phyloP scores from a whole-genome alignment of 1,284 basidiomycete genomes.

The Mycena citricolor region DNA sequence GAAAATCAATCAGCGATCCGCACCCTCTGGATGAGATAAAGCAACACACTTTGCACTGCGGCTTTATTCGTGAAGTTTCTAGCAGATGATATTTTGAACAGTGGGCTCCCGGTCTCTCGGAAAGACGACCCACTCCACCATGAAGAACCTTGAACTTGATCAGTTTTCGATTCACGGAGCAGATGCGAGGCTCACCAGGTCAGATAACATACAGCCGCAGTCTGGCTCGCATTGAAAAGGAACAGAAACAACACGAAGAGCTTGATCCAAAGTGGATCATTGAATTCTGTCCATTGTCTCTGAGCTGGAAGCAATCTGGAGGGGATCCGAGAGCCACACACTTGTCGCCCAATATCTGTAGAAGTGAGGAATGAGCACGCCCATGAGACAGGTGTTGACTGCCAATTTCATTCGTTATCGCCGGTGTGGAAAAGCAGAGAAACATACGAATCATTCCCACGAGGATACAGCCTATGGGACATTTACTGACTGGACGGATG shows the following conservation, averaged over 20 bases:
- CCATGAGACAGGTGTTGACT: conserved; percentile 9
- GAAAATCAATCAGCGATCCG: no score
- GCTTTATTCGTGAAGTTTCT: no score
- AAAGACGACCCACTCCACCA: no score
- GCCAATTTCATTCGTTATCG: no score
- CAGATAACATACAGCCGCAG: conserved; percentile 6
- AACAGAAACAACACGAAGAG: conserved; percentile 1
- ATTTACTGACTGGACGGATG: not conserved
- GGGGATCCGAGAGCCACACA: not conserved
- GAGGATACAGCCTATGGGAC: not conserved
- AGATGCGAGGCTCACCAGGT: conserved; percentile 1
- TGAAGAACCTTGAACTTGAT: not conserved
- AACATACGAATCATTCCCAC: conserved; percentile 6
- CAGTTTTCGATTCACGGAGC: no score
- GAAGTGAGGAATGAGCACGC: conserved; percentile 7
- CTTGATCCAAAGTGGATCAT: conserved; percentile 9
- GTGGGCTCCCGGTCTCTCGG: no score
- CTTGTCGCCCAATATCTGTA: conserved; percentile 10
- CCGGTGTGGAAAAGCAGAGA: no score
- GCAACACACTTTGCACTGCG: no score
- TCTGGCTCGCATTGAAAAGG: not conserved
- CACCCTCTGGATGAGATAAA: no score
- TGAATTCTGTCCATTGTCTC: not conserved
- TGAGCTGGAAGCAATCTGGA: no score
- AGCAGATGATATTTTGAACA: not conserved